These are phyloP conservation scores for Pistacia atlantica DNA, from an alignment of 345 rosid species.

Conservation along the genomic window DNA sequence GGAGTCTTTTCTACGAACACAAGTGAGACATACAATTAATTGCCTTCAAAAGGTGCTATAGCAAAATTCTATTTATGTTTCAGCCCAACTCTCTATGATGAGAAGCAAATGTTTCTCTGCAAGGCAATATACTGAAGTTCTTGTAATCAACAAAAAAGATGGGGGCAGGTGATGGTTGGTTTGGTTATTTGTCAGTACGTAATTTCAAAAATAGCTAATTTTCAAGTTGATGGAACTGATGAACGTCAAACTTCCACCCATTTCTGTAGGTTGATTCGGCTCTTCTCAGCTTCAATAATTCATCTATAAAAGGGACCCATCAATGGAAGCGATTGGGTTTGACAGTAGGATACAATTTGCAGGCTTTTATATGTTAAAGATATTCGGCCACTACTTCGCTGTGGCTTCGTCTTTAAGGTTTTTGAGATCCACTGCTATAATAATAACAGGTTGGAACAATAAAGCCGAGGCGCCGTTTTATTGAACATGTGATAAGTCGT, in stretches of 20 bases:
- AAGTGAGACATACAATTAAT: too few species aligned
- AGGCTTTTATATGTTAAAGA: slow-evolving; percentile 9
- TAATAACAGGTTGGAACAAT: not conserved
- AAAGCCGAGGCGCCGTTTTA: not conserved
- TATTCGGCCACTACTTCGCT: not conserved
- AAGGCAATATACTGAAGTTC: too few species aligned
- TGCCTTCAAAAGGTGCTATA: too few species aligned
- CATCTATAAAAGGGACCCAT: slow-evolving; percentile 1
- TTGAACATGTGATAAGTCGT: slow-evolving; percentile 3
- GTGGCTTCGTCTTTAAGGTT: slow-evolving; percentile 12
- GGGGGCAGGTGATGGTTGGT: too few species aligned
- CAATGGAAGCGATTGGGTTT: too few species aligned
- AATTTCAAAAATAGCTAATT: not conserved
- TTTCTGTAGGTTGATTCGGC: not conserved
- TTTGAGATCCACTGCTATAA: not conserved
- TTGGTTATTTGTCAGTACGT: not conserved
- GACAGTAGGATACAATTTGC: slow-evolving; percentile 15
- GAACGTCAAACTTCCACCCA: not conserved
- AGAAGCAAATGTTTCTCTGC: too few species aligned
- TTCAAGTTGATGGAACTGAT: slow-evolving; percentile 10
- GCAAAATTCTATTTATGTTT: too few species aligned
- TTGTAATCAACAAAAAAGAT: too few species aligned
- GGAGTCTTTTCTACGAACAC: too few species aligned
- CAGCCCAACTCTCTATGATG: too few species aligned
- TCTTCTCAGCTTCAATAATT: slow-evolving; percentile 16